These are phyloP conservation scores for Hemisphaericaspora lyxosophila DNA, from an alignment of 1,139 yeast genomes.

Conservation along the genomic window DNA sequence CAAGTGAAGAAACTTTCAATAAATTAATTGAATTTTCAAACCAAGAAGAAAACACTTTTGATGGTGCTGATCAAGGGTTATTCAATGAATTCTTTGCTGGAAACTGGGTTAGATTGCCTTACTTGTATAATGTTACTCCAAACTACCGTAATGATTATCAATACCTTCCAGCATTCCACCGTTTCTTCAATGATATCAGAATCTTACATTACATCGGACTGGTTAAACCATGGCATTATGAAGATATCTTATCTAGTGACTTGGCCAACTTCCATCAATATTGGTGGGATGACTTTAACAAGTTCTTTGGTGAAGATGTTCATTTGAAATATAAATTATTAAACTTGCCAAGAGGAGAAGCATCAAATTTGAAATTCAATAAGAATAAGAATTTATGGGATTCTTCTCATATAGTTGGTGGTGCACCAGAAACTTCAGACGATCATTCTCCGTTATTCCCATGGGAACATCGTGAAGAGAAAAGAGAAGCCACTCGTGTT, in stretches of 20 bases:
- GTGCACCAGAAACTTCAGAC: slow-evolving; percentile 3
- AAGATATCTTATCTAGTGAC: slow-evolving; percentile 16
- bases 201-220: slow-evolving; percentile 31
- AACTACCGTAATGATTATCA: slow-evolving; percentile 31
- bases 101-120: slow-evolving; percentile 30
- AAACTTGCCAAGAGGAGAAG: slow-evolving; percentile 33
- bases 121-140: slow-evolving; percentile 31
- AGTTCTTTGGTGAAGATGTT: slow-evolving; percentile 17
- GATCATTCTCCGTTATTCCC: slow-evolving; percentile 41
- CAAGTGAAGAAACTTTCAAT: slow-evolving; percentile 18
- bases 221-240: slow-evolving; percentile 31
- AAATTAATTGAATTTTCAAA: slow-evolving; percentile 18
- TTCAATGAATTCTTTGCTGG: slow-evolving; percentile 29
- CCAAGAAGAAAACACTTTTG: slow-evolving; percentile 22
- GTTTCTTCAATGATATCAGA: slow-evolving; percentile 29
- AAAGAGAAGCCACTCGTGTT: slow-evolving; percentile 22
- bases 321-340: slow-evolving; percentile 18
- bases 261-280: slow-evolving; percentile 25
- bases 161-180: slow-evolving; percentile 30
- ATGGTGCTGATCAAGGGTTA: slow-evolving; percentile 38
- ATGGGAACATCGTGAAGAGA: slow-evolving; percentile 36
- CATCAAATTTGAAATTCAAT: slow-evolving; percentile 30
- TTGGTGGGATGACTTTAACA: slow-evolving; percentile 40
- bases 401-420: slow-evolving; percentile 5
- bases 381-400: slow-evolving; percentile 33